Base-by-base conservation (phyloP, 1,284 basidiomycete species). In the Leucoagaricus sp. region DNA sequence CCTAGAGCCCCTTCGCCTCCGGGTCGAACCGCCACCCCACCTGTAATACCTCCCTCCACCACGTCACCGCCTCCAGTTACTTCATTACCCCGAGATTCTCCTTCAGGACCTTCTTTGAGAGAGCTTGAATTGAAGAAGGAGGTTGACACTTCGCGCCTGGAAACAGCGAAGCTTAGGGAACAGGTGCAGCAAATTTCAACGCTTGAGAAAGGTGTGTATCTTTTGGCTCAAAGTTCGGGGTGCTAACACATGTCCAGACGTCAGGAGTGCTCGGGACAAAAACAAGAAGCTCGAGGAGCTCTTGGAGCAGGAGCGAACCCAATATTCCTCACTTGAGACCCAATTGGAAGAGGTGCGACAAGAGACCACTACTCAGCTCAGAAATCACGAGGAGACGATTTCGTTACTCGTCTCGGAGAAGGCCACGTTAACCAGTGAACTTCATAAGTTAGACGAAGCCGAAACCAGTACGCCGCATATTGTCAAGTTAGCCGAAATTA, bases 351-450 rank as follows among this genome's bases (percentile, higher is more conserved):
- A 64, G 42, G 49, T 72, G n/a, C 65, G 68, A 49, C 57, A 59
- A 3, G 75, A 75, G 55, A 72, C 68, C 41, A 70, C 71, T 52
- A 60, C 60, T 4, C 63, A 70, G 31, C 68, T 79, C 29, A 74
- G 81, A 63, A 86, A 79, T 62, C 84, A 85, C 61, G 81, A 82
- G 59, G 81, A 83, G 61, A 86, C 85, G 0, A 87, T 91, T 51
- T 76, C 84, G 33, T 66, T 85, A 23, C 74, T 91, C 5, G 87
- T 91, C 29, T 81, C 84, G 2, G 88, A 91, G 67, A 91, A 89
- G 68, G 79, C 81, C 10, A 76, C 81, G 8, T 72, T 91, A 31
- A 72, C 74, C 17, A 68, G 80, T 13, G 80, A 85, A 29, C 64
- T 87, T 29, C 78, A 85, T 60, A 77, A 77, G 46, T 61, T 83